Percentiles rank a stretch among this genome's conserved stretches.
Evolutionary conservation across 78 protist genomes (phyloP).

Genomic region (Acrasis kona): DNA sequence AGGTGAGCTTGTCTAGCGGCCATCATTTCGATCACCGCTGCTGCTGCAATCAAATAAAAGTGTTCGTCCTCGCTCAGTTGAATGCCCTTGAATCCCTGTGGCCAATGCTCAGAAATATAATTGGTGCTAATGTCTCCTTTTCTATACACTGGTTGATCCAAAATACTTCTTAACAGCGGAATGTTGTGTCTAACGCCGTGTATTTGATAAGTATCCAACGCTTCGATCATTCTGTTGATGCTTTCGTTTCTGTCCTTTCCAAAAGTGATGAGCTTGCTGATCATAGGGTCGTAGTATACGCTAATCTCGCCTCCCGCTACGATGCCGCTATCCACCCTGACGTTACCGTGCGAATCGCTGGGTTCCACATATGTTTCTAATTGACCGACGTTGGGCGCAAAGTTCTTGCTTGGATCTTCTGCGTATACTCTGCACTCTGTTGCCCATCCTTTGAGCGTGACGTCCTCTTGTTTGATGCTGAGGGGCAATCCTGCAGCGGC

Average conservation of each 20-base stretch:
- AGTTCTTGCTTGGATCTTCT: conserved; percentile 76
- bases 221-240: conserved; percentile 35
- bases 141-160: conserved; percentile 59
- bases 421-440: conserved; percentile 94
- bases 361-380: conserved; percentile 50
- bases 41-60: conserved; percentile 14
- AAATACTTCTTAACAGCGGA: conserved; percentile 64
- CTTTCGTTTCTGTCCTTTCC: conserved; percentile 54
- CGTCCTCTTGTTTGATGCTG: conserved; percentile 50
- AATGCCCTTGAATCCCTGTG: conserved; percentile 77
- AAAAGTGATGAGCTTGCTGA: conserved; percentile 82
- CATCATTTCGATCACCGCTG: conserved; percentile 6
- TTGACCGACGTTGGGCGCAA: conserved; percentile 76
- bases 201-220: conserved; percentile 82
- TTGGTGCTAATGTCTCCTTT: conserved; percentile 71
- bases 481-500: conserved; percentile 71
- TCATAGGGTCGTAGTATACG: conserved; percentile 95
- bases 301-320: conserved; percentile 83
- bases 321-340: conserved; percentile 65
- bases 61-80: conserved; percentile 23
- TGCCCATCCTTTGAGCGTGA: conserved; percentile 77
- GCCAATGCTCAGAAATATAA: conserved; percentile 73
- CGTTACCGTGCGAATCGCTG: neutral
- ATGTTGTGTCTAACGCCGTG: conserved; percentile 79
- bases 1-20: neutral